phyloP scores from a whole-genome alignment of 2,329 filamentous ascomycete genomes.

The Penicillium sp. region DNA sequence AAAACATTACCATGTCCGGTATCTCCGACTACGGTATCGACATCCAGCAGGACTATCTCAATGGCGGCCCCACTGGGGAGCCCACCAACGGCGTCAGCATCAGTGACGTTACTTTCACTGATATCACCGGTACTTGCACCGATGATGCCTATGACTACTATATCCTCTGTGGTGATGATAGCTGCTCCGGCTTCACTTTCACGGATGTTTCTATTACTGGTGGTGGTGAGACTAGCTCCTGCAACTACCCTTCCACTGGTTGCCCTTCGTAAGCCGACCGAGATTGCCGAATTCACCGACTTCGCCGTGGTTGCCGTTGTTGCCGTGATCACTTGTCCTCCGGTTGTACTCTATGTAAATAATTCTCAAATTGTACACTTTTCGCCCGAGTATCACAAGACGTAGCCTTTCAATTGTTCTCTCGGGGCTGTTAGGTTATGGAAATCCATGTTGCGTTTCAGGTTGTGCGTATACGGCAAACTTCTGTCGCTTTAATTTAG shows the following conservation, averaged over 20 bases:
- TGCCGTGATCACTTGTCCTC: too few relatives aligned
- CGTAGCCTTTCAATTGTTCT: not conserved
- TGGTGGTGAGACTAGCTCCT: constrained; percentile 29
- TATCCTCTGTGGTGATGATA: constrained; percentile 42
- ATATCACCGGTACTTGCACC: constrained; percentile 38
- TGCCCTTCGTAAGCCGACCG: not conserved
- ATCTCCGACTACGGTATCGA: constrained; percentile 55
- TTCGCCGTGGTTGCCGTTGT: too few relatives aligned
- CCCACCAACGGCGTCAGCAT: constrained; percentile 44
- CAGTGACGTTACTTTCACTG: constrained; percentile 35
- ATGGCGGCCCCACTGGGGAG: constrained; percentile 45
- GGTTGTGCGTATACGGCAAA: not conserved
- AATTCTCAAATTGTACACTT: not conserved
- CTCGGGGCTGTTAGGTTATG: not conserved
- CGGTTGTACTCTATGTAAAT: not conserved
- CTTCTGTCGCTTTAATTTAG: not conserved
- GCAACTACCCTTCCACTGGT: constrained; percentile 25
- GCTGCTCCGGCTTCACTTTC: constrained; percentile 41
- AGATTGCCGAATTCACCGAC: not conserved
- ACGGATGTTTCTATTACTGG: constrained; percentile 39
- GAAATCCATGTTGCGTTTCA: not conserved
- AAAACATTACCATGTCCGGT: constrained; percentile 47
- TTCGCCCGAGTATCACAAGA: too few relatives aligned
- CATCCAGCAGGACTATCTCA: constrained; percentile 56
- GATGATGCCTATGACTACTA: constrained; percentile 39